Percentiles rank a stretch among this genome's conserved stretches.
These are phyloP conservation scores for Pythium aristosporum DNA, from an alignment of 352 stramenopile genomes.

Conservation along the genomic window DNA sequence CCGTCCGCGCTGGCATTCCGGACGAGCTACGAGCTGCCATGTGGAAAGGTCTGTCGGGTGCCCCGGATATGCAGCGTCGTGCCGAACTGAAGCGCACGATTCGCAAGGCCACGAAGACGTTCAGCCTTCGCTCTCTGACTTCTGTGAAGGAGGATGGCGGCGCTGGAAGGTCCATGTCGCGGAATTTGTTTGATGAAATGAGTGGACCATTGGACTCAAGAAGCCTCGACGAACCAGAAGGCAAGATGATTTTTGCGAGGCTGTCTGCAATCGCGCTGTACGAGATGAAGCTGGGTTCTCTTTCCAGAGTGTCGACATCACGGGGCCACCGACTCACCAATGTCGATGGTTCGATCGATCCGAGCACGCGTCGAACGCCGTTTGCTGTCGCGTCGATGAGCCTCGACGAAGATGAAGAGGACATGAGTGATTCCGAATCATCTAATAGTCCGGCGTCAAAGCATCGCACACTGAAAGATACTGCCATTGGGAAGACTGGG, in stretches of 20 bases:
- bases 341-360: background rate
- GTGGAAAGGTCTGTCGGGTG: slow-evolving; percentile 77
- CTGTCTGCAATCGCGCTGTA: slow-evolving; percentile 55
- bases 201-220: slow-evolving; percentile 41
- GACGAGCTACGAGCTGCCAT: slow-evolving; percentile 73
- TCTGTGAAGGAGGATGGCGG: background rate
- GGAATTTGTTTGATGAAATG: slow-evolving; percentile 47
- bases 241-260: slow-evolving; percentile 61
- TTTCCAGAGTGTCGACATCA: background rate
- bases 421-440: slow-evolving; percentile 9
- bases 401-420: slow-evolving; percentile 7
- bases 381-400: background rate
- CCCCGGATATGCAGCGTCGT: slow-evolving; percentile 52
- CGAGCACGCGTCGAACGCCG: background rate
- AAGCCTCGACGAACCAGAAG: slow-evolving; percentile 45
- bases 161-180: background rate
- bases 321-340: background rate
- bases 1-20: slow-evolving; percentile 69
- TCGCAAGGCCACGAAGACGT: slow-evolving; percentile 48
- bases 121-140: slow-evolving; percentile 30
- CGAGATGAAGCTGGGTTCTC: slow-evolving; percentile 20
- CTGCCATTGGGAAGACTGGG: slow-evolving; percentile 27
- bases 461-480: background rate
- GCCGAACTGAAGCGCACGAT: slow-evolving; percentile 60
- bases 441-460: background rate